Percentiles rank a stretch among this genome's conserved stretches.
Evolutionary conservation across 768 basidiomycete genomes (phyloP).

Genomic region (Mycena vitilis): DNA sequence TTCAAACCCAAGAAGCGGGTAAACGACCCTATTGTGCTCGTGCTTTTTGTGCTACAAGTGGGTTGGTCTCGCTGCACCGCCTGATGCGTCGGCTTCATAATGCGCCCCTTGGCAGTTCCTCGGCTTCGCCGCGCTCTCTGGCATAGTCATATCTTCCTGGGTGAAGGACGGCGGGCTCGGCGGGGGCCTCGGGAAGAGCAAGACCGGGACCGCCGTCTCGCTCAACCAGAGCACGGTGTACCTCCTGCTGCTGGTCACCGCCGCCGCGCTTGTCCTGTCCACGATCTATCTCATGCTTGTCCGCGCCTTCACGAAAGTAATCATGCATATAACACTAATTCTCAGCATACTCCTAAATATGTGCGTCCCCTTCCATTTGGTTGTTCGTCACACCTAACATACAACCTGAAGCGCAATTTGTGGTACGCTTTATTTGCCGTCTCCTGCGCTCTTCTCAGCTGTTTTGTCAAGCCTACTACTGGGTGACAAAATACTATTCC

Average conservation of each 20-base stretch:
- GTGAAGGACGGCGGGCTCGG: slow-evolving; percentile 73
- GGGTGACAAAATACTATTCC: slow-evolving; percentile 77
- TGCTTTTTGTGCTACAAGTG: slow-evolving; percentile 80
- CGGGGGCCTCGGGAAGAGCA: slow-evolving; percentile 72
- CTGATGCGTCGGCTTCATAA: background rate
- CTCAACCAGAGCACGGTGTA: slow-evolving; percentile 80
- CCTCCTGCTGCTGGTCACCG: slow-evolving; percentile 80
- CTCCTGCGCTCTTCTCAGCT: slow-evolving; percentile 1
- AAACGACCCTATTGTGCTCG: slow-evolving; percentile 78
- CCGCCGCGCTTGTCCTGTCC: slow-evolving; percentile 74
- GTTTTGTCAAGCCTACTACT: slow-evolving; percentile 64
- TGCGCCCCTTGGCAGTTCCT: slow-evolving; percentile 56
- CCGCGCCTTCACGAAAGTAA: slow-evolving; percentile 75
- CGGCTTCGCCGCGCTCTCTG: slow-evolving; percentile 77
- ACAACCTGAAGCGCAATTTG: slow-evolving; percentile 68
- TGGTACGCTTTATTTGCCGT: slow-evolving; percentile 28
- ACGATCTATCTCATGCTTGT: slow-evolving; percentile 75
- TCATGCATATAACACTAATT: slow-evolving; percentile 83
- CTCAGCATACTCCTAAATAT: slow-evolving; percentile 73
- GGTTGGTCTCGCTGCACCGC: slow-evolving; percentile 10
- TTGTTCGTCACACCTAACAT: slow-evolving; percentile 9
- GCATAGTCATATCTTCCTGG: slow-evolving; percentile 72
- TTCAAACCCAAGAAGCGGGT: slow-evolving; percentile 76
- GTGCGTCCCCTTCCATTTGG: slow-evolving; percentile 51
- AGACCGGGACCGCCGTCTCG: slow-evolving; percentile 68